Conservation (phyloP, 768 basidiomycete species). For the Rhizopogon vesiculosus region DNA sequence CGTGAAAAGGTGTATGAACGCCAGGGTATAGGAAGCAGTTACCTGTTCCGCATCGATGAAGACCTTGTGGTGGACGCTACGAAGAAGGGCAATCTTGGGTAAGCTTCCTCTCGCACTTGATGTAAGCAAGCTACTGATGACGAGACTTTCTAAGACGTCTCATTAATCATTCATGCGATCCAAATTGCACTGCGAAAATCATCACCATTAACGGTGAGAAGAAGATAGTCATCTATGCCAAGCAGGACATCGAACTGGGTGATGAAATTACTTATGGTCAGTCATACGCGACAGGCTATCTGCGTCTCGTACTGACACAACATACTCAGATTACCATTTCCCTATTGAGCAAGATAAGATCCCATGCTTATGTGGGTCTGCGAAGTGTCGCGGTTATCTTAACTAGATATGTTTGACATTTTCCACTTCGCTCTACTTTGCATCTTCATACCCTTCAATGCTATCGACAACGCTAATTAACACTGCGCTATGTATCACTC, state of each 20-base stretch:
- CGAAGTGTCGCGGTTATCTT: constrained; percentile 91
- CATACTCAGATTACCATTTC: constrained; percentile 87
- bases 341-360: constrained; percentile 99
- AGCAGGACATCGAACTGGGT: constrained; percentile 91
- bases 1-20: constrained; percentile 96
- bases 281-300: constrained; percentile 20
- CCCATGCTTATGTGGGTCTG: constrained; percentile 85
- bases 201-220: constrained; percentile 90
- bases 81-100: constrained; percentile 99
- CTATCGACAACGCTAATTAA: constrained; percentile 11
- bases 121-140: constrained; percentile 4
- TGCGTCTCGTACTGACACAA: neutral
- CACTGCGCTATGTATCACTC: constrained; percentile 27
- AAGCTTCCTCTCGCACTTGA: constrained; percentile 27
- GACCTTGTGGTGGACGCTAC: constrained; percentile 98
- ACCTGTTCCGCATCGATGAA: constrained; percentile 96
- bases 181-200: constrained; percentile 88
- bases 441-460: constrained; percentile 7
- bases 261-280: constrained; percentile 96
- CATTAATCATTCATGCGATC: constrained; percentile 98
- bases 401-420: constrained; percentile 56
- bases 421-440: constrained; percentile 3
- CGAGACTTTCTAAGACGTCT: constrained; percentile 58
- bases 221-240: constrained; percentile 99
- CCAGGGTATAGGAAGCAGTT: constrained; percentile 96